Conservation (phyloP, 352 stramenopile species). For the Phytopythium oedochilum region DNA sequence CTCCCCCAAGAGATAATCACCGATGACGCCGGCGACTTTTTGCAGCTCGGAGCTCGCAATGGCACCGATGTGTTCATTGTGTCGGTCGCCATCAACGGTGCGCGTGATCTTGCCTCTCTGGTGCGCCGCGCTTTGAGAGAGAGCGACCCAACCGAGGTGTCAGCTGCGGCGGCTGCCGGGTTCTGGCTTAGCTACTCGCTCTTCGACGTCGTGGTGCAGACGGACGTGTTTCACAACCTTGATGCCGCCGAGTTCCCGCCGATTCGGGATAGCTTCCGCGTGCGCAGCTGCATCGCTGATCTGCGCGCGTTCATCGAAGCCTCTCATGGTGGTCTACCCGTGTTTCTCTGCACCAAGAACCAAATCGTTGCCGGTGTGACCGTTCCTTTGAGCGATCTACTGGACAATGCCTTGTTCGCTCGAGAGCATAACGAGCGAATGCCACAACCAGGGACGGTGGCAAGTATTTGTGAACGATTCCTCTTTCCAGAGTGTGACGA, state of each 20-base stretch:
- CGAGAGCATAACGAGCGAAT: neutral
- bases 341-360: conserved; percentile 76
- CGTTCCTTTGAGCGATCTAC: conserved; percentile 32
- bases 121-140: conserved; percentile 13
- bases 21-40: conserved; percentile 34
- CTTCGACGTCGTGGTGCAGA: conserved; percentile 81
- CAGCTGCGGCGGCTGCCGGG: conserved; percentile 14
- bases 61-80: conserved; percentile 57
- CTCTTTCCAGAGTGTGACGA: conserved; percentile 30
- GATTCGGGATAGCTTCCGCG: conserved; percentile 71
- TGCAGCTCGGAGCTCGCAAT: conserved; percentile 36
- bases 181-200: conserved; percentile 85
- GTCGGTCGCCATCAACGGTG: conserved; percentile 45
- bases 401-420: conserved; percentile 18
- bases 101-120: conserved; percentile 28
- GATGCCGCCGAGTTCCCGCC: conserved; percentile 45
- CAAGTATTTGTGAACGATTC: conserved; percentile 31
- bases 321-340: conserved; percentile 23
- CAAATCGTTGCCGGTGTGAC: conserved; percentile 52
- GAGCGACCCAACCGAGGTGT: neutral
- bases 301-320: conserved; percentile 30
- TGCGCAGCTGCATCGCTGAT: conserved; percentile 48
- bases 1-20: conserved; percentile 4
- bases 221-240: conserved; percentile 68
- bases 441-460: conserved; percentile 3